These are phyloP conservation scores for Sporothrix curviconia DNA, from an alignment of 2,329 filamentous ascomycete species.

Conservation along the genomic window DNA sequence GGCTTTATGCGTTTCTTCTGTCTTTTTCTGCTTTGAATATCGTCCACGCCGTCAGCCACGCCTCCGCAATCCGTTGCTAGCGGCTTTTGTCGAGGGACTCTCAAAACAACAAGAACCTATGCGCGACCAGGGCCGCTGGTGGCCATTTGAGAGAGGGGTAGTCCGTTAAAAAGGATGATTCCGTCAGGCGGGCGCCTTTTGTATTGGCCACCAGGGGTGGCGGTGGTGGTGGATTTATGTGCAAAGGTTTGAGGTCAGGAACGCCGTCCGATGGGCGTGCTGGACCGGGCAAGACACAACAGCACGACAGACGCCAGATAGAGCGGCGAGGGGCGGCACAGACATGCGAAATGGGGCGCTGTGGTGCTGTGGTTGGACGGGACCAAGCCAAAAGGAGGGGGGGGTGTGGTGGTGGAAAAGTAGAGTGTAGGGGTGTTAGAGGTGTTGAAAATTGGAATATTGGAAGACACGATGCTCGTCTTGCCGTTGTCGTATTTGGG, in stretches of 20 bases:
- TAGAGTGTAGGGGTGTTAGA: no score
- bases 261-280: conserved; percentile 19
- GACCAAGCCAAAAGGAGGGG: no score
- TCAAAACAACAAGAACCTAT: background rate
- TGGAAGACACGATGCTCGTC: no score
- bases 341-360: background rate
- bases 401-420: no score
- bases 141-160: no score
- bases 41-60: no score
- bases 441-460: no score
- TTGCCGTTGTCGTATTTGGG: background rate
- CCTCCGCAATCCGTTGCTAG: no score
- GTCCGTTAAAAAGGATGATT: no score
- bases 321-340: conserved; percentile 3
- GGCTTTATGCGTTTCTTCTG: no score
- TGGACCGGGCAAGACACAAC: conserved; percentile 5
- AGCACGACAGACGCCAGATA: background rate
- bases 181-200: conserved; percentile 12
- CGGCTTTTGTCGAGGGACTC: background rate
- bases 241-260: conserved; percentile 13
- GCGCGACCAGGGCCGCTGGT: conserved; percentile 8
- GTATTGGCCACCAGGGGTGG: background rate
- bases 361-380: no score
- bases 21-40: background rate
- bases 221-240: background rate